Base-by-base conservation (phyloP, 2,329 filamentous ascomycete species). In the Colletotrichum tamarilloi region DNA sequence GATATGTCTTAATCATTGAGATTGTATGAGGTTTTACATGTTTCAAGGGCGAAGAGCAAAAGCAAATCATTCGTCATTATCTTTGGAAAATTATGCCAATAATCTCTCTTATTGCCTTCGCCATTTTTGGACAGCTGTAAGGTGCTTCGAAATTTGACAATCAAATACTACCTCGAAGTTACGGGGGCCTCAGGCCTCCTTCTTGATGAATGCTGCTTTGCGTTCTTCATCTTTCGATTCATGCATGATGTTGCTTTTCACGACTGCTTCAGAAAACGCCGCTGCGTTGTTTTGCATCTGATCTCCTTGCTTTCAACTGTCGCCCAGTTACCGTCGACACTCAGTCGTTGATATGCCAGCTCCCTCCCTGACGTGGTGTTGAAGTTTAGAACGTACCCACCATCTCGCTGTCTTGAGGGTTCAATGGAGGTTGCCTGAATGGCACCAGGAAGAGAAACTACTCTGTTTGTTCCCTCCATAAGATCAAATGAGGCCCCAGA, bases 401-500 rank as follows among this genome's bases (percentile, higher is more conserved):
- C 75, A 19, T 76, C 71, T 11, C 62, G 28, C 2, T 65, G 53
- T 16, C 12, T 28, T 2, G n/a, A 28, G 2, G 53, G 46, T 26
- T 68, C 46, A 1, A 77, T 63, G 1, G 68, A 72, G 5, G 53
- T 72, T 7, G 76, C 66, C 32, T 74, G 64, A 30, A 64, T 57
- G 19, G 62, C 46, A 22, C 73, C 74, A 26, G 77, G 77, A 12
- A 75, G 38, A 19, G 73, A 76, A 58, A 79, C 73, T n/a, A 79
- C 74, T 42, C 79, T 72, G 58, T 79, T 80, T 2, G 76, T 73
- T 4, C 42, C 75, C 65, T 79, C 79, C 12, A 30, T 24, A 3
- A 79, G 70, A 46, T 80, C 77, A 64, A 80, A 80, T 4, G 75
- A 14, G 12, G 77, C 76, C 4, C 77, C 77, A 0, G 42, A 49